Base-by-base conservation (phyloP, 768 basidiomycete species). In the Agrocybe praecox region DNA sequence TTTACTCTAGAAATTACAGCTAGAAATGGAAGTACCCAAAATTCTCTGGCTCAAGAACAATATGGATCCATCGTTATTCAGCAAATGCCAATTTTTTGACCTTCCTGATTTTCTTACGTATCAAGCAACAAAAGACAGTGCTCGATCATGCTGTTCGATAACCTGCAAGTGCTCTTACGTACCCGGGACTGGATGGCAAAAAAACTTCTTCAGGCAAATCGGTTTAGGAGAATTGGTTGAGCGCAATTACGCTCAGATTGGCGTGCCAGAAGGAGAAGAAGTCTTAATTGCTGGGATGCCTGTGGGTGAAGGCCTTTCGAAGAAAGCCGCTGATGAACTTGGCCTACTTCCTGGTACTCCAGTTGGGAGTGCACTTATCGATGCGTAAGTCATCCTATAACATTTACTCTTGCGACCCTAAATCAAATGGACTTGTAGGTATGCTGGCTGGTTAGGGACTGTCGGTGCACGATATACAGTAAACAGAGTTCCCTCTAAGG, bases 11-110 rank as follows among this genome's bases (percentile, higher is more conserved):
- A 33, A 46, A 49, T 24, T 48, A 12, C 60, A 97, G 92, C 82
- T 98, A 43, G 96, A 98, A 73, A 98, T 98, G 97, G 96, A 98
- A 73, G 86, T 98, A 44, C 96, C 96, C 0, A 98, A 98, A 72
- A 89, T 96, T 26, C 85, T 98, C 24, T 98, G 97, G 97, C 81
- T 98, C 43, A 98, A 96, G 72, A 88, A 85, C 57, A 80, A 90
- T 75, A 96, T 98, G 95, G 67, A 81, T 2, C 68, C 84, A 0
- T 74, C 81, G 11, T 78, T 77, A 17, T 98, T 99, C 74, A 72
- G 82, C 21, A 76, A 76, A 52, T 92, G 89, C 73, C 89, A 92
- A 64, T 91, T 92, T 76, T 91, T 88, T 71, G 95, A 96, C 67
- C 84, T 97, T 17, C 95, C 95, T n/a, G 95, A 97, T 74, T 96